Percentiles rank a stretch among this genome's conserved stretches.
Conservation (phyloP, 345 rosid species). For the Chamaenerion angustifolium region DNA sequence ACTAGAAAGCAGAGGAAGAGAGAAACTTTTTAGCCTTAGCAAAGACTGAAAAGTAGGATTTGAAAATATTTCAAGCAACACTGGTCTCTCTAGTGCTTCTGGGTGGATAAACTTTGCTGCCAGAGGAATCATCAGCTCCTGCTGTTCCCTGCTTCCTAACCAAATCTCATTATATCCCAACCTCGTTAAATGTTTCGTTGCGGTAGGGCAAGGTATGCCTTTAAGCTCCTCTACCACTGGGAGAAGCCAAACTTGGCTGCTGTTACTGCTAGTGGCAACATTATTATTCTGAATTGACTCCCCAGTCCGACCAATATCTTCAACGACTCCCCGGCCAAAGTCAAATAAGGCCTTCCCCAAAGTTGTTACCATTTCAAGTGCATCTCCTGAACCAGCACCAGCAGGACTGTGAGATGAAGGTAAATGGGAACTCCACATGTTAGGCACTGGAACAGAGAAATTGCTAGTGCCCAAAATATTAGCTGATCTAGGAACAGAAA, state of each 20-base stretch:
- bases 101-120: conserved; percentile 69
- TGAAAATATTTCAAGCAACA: conserved; percentile 48
- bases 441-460: conserved; percentile 19
- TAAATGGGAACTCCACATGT: conserved; percentile 14
- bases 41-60: conserved; percentile 34
- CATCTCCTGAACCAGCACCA: conserved; percentile 71
- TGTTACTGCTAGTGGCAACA: conserved; percentile 16
- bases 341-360: conserved; percentile 84
- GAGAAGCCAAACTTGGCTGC: conserved; percentile 24
- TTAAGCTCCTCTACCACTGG: conserved; percentile 45
- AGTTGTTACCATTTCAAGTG: conserved; percentile 88
- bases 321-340: conserved; percentile 83
- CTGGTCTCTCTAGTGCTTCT: conserved; percentile 57
- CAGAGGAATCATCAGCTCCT: conserved; percentile 58
- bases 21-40: conserved; percentile 54
- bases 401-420: conserved; percentile 28
- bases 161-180: conserved; percentile 65
- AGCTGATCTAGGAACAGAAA: conserved; percentile 10
- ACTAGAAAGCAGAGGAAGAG: conserved; percentile 50
- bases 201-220: conserved; percentile 82
- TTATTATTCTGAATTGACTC: conserved; percentile 21
- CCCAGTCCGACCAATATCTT: conserved; percentile 78
- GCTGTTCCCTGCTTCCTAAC: conserved; percentile 81
- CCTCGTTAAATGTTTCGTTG: conserved; percentile 51
- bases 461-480: conserved; percentile 24